Evolutionary conservation across 306 rosid species (phyloP).

Genomic region (Herpetospermum pedunculosum): DNA sequence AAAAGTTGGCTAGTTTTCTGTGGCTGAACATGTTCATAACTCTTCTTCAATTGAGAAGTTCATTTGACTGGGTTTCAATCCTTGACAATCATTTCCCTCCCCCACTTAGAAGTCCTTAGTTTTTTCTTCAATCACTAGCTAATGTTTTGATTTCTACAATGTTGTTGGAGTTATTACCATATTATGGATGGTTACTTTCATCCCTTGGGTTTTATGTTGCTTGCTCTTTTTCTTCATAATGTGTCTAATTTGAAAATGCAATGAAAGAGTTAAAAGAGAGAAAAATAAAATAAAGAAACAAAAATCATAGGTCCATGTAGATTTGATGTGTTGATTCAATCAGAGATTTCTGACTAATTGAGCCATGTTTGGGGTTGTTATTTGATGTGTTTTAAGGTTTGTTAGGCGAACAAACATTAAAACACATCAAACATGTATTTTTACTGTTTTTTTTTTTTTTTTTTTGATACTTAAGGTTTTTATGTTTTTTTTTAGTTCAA

Average conservation of each 20-base stretch:
- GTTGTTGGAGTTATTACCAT: background rate
- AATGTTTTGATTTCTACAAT: background rate
- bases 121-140: background rate
- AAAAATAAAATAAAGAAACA: too few relatives aligned
- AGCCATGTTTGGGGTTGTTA: too few relatives aligned
- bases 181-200: background rate
- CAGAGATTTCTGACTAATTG: too few relatives aligned
- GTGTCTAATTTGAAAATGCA: background rate
- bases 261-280: background rate
- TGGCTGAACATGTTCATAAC: slow-evolving; percentile 22
- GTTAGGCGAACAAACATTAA: too few relatives aligned
- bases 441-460: background rate
- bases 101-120: background rate
- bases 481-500: too few relatives aligned
- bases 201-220: background rate
- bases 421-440: too few relatives aligned
- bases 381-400: background rate
- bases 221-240: background rate
- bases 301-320: too few relatives aligned
- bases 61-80: slow-evolving; percentile 32
- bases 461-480: background rate
- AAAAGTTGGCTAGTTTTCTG: slow-evolving; percentile 27
- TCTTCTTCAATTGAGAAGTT: slow-evolving; percentile 47
- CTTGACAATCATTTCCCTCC: background rate
- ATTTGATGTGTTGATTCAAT: too few relatives aligned